Evolutionary conservation across 768 basidiomycete genomes (phyloP), one percentile per base, ranked within the genome.

Genomic region (Tulasnella sp.): DNA sequence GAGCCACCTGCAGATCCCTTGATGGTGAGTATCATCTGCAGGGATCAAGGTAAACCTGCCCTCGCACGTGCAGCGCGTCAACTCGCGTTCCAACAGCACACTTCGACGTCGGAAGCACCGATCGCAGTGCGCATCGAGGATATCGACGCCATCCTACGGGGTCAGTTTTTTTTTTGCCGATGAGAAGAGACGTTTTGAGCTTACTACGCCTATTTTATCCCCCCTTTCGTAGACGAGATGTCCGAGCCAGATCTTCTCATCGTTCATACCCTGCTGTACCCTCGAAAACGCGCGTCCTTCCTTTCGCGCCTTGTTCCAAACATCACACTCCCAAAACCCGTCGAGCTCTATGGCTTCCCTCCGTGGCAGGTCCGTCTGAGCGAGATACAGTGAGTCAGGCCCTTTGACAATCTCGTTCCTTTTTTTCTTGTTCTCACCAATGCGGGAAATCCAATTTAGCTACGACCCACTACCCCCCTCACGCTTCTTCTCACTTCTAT

Each of bases 311-410:
- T 29, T n/a, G n/a, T 22, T 5, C 27, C 27, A 21, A 22, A n/a
- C 27, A 48, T 48, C 27, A 21, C 46, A 11, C 27, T 48, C 19
- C 46, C 46, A 48, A 48, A 72, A 24, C 80, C 84, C 0, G 69
- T 83, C 49, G 85, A 89, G 67, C 72, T 89, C 19, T 72, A 84
- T 63, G 85, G 83, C 4, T 89, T 84, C 65, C 88, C 88, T 17
- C 88, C 88, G 15, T 90, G 88, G 87, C 87, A 90, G 65, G 79
- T 82, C 17, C 75, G 82, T 57, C 71, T 90, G 42, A 85, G 85
- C 48, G 88, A 91, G 69, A 81, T 91, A 62, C 76, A 82, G 88
- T 89, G 67, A 71, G 84, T 71, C 48, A 29, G 12, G 12, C 31
- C 22, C 24, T 49, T 25, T 34, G n/a, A 12, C 25, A 56, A 57